A percentile compares a stretch with the other conserved stretches of the same genome.
Evolutionary conservation across 2,329 filamentous ascomycete species (phyloP).

Genomic region (Colletotrichum falcatum): DNA sequence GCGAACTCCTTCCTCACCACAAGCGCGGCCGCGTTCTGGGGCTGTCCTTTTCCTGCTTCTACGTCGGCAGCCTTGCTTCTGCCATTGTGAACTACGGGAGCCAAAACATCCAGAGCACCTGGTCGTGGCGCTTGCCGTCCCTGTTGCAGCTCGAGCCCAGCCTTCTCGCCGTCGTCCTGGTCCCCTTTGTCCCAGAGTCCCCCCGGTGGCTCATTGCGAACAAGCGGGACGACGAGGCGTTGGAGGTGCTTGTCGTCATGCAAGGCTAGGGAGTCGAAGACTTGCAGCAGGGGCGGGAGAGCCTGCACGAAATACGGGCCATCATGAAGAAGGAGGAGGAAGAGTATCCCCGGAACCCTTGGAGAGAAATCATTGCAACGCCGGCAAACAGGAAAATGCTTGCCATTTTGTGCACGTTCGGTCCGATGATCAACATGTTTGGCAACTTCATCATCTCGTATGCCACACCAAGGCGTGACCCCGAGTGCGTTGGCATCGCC

Average conservation of each 20-base stretch:
- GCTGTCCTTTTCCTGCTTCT: constrained; percentile 45
- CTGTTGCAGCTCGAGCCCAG: constrained; percentile 50
- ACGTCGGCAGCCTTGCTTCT: constrained; percentile 47
- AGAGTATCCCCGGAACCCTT: constrained; percentile 45
- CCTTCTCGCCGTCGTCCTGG: constrained; percentile 39
- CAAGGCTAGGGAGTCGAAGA: constrained; percentile 52
- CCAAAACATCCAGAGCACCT: constrained; percentile 48
- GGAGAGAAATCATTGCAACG: constrained; percentile 45
- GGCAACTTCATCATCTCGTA: constrained; percentile 50
- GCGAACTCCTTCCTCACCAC: constrained; percentile 58
- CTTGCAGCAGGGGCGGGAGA: constrained; percentile 26
- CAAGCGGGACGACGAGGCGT: constrained; percentile 47
- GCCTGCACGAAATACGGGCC: constrained; percentile 43
- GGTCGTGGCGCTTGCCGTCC: constrained; percentile 53
- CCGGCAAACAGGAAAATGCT: constrained; percentile 45
- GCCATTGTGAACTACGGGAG: constrained; percentile 50
- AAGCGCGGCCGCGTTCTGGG: constrained; percentile 42
- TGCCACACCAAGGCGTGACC: too few species aligned
- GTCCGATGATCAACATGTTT: constrained; percentile 46
- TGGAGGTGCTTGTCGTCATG: constrained; percentile 53
- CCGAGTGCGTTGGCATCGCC: too few species aligned
- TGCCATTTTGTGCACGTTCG: constrained; percentile 45
- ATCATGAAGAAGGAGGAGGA: constrained; percentile 45
- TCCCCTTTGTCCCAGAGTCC: constrained; percentile 42
- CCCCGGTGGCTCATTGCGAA: constrained; percentile 53